These are phyloP conservation scores for Phialophora tarda DNA, from an alignment of 2,329 filamentous ascomycete genomes.

Conservation along the genomic window DNA sequence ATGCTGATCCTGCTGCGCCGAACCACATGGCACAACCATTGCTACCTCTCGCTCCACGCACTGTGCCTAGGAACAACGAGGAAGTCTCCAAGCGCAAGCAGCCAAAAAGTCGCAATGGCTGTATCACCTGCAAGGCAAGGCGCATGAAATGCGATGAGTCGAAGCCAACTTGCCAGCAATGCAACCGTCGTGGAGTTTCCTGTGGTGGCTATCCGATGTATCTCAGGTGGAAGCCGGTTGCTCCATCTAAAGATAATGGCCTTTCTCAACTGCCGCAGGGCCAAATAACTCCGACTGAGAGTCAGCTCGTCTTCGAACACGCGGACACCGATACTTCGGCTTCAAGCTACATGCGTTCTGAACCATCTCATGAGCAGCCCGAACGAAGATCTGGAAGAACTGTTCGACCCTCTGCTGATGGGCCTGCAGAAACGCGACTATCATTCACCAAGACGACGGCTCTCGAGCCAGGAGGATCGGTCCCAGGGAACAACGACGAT, in stretches of 20 bases:
- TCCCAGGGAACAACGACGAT: neutral
- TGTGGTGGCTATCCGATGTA: constrained; percentile 66
- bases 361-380: neutral
- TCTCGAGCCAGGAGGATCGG: neutral
- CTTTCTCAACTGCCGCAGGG: neutral
- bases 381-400: neutral
- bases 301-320: too few species aligned
- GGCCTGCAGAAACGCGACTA: neutral
- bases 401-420: neutral
- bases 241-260: neutral
- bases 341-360: neutral
- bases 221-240: constrained; percentile 19
- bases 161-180: constrained; percentile 71
- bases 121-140: constrained; percentile 74
- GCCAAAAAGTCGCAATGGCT: constrained; percentile 44
- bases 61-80: constrained; percentile 2
- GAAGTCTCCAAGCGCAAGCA: constrained; percentile 20
- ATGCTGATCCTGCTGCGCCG: neutral
- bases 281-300: neutral
- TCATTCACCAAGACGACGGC: neutral
- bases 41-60: constrained; percentile 5
- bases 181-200: constrained; percentile 65
- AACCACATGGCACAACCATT: constrained; percentile 5
- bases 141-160: constrained; percentile 75
- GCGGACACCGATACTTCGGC: neutral